Percentiles rank a stretch among this genome's conserved stretches.
These are phyloP conservation scores for Teratosphaeria destructans DNA, from an alignment of 2,329 filamentous ascomycete genomes.

Conservation along the genomic window DNA sequence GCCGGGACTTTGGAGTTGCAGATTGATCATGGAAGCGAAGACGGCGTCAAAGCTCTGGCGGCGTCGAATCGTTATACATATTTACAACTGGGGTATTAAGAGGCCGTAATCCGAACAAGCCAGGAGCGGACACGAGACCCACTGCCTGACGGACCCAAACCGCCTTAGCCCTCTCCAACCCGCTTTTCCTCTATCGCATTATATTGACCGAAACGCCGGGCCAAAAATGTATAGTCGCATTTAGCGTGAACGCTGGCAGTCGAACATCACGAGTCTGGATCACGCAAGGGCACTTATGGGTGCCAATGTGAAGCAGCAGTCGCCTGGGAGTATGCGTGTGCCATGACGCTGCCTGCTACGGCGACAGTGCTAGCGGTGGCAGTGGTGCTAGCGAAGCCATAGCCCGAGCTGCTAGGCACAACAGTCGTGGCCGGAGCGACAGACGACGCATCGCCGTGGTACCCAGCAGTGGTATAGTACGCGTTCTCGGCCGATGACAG, in stretches of 20 bases:
- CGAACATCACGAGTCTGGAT: neutral
- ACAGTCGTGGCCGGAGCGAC: slow-evolving; percentile 7
- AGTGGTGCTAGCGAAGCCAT: slow-evolving; percentile 10
- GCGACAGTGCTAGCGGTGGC: neutral
- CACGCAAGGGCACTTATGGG: neutral
- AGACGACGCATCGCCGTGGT: slow-evolving; percentile 9
- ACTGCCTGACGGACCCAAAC: neutral
- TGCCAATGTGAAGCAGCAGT: neutral
- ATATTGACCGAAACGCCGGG: neutral
- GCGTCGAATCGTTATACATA: neutral
- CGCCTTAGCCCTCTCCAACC: neutral
- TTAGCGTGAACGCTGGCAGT: neutral
- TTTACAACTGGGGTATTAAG: neutral
- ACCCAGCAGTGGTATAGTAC: slow-evolving; percentile 18
- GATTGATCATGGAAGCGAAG: too few species aligned
- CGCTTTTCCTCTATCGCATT: neutral
- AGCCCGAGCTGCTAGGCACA: slow-evolving; percentile 10
- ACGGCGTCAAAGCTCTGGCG: neutral
- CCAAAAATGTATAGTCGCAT: neutral
- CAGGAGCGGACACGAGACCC: neutral
- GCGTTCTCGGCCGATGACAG: slow-evolving; percentile 15
- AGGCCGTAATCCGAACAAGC: neutral
- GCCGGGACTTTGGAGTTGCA: too few species aligned
- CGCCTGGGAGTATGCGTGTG: neutral
- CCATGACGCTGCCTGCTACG: neutral